Evolutionary conservation across 805 yeast genomes (phyloP).

Genomic region (Dipodascopsis uninucleata): DNA sequence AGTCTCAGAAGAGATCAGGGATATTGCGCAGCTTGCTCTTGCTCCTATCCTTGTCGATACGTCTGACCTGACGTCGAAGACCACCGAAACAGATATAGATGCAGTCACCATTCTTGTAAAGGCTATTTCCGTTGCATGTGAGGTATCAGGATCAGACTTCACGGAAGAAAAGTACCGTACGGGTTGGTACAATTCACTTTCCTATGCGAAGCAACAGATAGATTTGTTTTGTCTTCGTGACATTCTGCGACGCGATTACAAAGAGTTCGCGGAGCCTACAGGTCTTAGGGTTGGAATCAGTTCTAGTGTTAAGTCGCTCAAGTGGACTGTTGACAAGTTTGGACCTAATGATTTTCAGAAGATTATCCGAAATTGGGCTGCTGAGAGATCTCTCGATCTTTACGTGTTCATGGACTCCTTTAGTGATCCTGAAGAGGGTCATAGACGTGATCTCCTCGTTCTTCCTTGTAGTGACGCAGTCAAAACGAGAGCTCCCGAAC

Average conservation of each 20-base stretch:
- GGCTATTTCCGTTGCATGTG: neutral
- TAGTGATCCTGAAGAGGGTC: conserved; percentile 33
- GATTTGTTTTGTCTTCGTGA: conserved; percentile 57
- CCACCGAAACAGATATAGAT: conserved; percentile 50
- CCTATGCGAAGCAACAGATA: conserved; percentile 57
- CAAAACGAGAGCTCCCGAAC: conserved; percentile 22
- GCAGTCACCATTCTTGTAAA: conserved; percentile 42
- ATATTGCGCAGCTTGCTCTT: conserved; percentile 46
- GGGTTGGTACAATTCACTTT: conserved; percentile 38
- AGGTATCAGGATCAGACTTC: neutral
- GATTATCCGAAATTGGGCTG: conserved; percentile 35
- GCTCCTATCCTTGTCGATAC: conserved; percentile 81
- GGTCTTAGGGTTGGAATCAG: conserved; percentile 62
- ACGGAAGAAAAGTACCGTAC: conserved; percentile 2
- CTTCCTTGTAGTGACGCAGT: conserved; percentile 27
- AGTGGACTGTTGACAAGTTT: conserved; percentile 45
- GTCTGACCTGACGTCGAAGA: conserved; percentile 54
- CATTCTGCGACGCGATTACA: conserved; percentile 78
- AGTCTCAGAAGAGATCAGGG: conserved; percentile 24
- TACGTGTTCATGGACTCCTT: conserved; percentile 50
- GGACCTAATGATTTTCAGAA: conserved; percentile 29
- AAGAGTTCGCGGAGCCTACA: conserved; percentile 51
- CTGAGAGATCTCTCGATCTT: conserved; percentile 39
- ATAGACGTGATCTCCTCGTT: conserved; percentile 46
- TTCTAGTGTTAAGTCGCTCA: conserved; percentile 62